phyloP scores from a whole-genome alignment of 2,329 filamentous ascomycete species.

The Botrytis fabae region DNA sequence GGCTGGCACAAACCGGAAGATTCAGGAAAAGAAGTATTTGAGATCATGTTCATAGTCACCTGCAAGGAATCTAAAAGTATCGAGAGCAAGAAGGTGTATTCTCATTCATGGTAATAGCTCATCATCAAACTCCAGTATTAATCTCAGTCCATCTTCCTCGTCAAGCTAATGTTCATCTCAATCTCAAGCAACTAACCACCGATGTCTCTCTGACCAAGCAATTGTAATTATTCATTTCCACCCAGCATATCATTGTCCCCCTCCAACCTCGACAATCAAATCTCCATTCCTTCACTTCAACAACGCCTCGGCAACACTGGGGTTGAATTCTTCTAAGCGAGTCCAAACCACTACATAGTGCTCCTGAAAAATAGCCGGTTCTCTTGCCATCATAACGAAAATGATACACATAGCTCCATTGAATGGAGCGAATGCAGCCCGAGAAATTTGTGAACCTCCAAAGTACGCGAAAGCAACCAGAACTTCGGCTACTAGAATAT shows the following conservation, averaged over 20 bases:
- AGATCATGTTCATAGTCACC: not conserved
- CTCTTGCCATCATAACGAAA: constrained; percentile 14
- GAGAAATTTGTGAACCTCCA: constrained; percentile 9
- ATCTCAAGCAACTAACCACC: not conserved
- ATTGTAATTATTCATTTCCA: not conserved
- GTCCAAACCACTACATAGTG: constrained; percentile 16
- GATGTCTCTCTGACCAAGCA: not conserved
- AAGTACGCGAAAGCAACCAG: constrained; percentile 1
- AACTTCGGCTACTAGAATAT: not conserved
- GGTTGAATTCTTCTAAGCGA: constrained; percentile 4
- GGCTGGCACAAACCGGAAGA: too few relatives aligned
- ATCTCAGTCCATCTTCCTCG: not conserved
- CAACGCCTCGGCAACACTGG: not conserved
- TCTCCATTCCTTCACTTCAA: not conserved
- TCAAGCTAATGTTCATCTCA: not conserved
- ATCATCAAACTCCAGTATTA: not conserved
- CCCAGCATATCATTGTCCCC: not conserved
- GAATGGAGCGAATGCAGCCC: constrained; percentile 13
- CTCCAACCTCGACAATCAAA: too few relatives aligned
- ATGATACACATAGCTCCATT: constrained; percentile 11
- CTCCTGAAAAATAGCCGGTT: not conserved
- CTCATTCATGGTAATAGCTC: not conserved
- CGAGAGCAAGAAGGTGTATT: not conserved
- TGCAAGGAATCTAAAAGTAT: not conserved
- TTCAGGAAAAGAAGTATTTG: not conserved